A percentile compares a stretch with the other conserved stretches of the same genome.
Conservation (phyloP, 2,329 filamentous ascomycete genomes). For the Beauveria rudraprayagi region DNA sequence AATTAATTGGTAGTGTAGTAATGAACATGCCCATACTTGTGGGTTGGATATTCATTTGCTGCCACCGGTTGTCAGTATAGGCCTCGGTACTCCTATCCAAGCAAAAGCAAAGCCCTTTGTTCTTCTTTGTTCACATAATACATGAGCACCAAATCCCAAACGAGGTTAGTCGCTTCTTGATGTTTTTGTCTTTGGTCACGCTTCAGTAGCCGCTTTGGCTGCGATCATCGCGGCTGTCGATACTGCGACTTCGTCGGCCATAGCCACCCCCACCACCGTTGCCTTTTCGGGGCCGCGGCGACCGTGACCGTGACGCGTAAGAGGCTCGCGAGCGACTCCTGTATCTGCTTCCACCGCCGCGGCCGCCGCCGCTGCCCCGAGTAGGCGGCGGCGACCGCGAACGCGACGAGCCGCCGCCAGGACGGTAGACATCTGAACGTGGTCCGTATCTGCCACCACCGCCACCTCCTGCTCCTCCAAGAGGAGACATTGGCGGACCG, state of each 20-base stretch:
- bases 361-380: slow-evolving; percentile 14
- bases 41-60: no score
- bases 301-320: slow-evolving; percentile 41
- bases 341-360: slow-evolving; percentile 30
- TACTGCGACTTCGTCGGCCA: slow-evolving; percentile 39
- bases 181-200: neutral
- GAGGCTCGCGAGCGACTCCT: slow-evolving; percentile 37
- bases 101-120: neutral
- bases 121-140: neutral
- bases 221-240: slow-evolving; percentile 30
- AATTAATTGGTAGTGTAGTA: neutral
- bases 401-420: slow-evolving; percentile 42
- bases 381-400: slow-evolving; percentile 4
- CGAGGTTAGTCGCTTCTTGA: neutral
- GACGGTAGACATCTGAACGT: slow-evolving; percentile 52
- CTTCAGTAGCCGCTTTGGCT: slow-evolving; percentile 26
- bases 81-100: neutral
- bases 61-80: neutral
- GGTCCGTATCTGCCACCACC: slow-evolving; percentile 30
- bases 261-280: slow-evolving; percentile 19
- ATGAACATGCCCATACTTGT: neutral
- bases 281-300: slow-evolving; percentile 30
- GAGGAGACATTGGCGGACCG: slow-evolving; percentile 28
- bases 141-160: neutral
- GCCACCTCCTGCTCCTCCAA: slow-evolving; percentile 13